Evolutionary conservation across 1,284 basidiomycete genomes (phyloP).

Genomic region (Peniophora sp.): DNA sequence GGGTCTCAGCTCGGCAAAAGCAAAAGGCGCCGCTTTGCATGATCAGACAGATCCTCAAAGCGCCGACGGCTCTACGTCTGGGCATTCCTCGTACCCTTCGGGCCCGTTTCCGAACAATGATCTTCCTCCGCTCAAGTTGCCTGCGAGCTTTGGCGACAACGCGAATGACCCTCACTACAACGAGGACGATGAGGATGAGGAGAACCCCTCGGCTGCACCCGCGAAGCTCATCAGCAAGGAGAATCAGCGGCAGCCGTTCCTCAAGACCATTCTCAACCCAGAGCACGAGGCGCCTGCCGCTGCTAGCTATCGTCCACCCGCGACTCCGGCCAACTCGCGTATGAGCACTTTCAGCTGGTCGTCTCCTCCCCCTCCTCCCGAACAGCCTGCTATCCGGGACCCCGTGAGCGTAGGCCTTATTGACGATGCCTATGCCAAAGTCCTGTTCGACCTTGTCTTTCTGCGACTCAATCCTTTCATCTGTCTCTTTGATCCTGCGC

Average conservation of each 20-base stretch:
- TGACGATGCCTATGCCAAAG: constrained; percentile 54
- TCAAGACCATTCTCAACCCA: constrained; percentile 73
- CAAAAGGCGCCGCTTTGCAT: constrained; percentile 44
- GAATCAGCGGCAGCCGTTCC: constrained; percentile 66
- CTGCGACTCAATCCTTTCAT: constrained; percentile 78
- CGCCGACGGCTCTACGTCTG: constrained; percentile 18
- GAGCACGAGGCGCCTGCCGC: constrained; percentile 40
- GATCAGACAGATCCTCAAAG: constrained; percentile 24
- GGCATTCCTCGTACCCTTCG: constrained; percentile 25
- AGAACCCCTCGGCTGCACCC: constrained; percentile 55
- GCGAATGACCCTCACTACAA: constrained; percentile 20
- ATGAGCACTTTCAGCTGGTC: constrained; percentile 11
- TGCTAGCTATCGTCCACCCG: constrained; percentile 14
- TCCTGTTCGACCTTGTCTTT: constrained; percentile 69
- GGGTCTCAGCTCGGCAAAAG: constrained; percentile 67
- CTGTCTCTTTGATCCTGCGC: constrained; percentile 73
- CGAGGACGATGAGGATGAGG: constrained; percentile 53
- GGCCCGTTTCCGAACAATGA: constrained; percentile 36
- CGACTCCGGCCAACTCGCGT: constrained; percentile 15
- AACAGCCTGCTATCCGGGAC: constrained; percentile 37
- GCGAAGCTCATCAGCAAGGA: constrained; percentile 64
- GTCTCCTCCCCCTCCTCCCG: constrained; percentile 19
- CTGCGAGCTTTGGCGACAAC: constrained; percentile 25
- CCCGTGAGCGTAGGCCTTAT: constrained; percentile 64
- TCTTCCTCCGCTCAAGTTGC: constrained; percentile 37